Percentiles rank a stretch among this genome's conserved stretches.
These are phyloP conservation scores for Aspergillus amoenus DNA, from an alignment of 2,329 filamentous ascomycete genomes.

Conservation along the genomic window DNA sequence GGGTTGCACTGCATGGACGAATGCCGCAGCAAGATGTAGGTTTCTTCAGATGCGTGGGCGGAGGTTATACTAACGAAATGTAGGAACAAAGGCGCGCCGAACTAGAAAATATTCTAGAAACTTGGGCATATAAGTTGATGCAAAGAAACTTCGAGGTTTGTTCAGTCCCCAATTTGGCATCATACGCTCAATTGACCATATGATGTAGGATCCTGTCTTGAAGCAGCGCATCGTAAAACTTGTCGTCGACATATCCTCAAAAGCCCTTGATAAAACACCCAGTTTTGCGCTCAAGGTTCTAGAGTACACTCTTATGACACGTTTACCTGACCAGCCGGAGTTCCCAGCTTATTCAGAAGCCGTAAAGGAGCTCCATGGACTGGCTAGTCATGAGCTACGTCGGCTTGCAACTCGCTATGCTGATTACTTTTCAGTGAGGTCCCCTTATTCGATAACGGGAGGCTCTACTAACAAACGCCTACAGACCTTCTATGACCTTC, in stretches of 20 bases:
- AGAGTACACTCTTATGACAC: conserved; percentile 84
- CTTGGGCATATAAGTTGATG: conserved; percentile 43
- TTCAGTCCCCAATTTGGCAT: neutral
- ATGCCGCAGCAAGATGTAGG: conserved; percentile 51
- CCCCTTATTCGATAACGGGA: neutral
- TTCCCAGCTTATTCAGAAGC: conserved; percentile 78
- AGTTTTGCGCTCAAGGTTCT: conserved; percentile 85
- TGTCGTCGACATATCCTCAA: conserved; percentile 80
- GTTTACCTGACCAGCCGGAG: conserved; percentile 70
- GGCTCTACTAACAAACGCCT: conserved; percentile 23
- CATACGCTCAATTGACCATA: neutral
- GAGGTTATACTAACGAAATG: conserved; percentile 5
- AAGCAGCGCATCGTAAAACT: conserved; percentile 78
- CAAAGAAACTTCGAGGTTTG: conserved; percentile 41
- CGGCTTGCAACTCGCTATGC: conserved; percentile 87
- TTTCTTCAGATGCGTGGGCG: neutral
- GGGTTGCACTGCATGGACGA: conserved; percentile 58
- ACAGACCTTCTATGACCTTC: conserved; percentile 78
- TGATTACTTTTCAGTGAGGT: conserved; percentile 73
- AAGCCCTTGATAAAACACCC: conserved; percentile 72
- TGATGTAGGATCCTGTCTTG: conserved; percentile 70
- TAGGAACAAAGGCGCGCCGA: conserved; percentile 39
- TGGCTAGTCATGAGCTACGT: conserved; percentile 84
- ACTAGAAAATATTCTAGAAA: conserved; percentile 41
- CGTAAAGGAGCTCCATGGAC: conserved; percentile 81